Conservation (phyloP, 176 grass and related monocot species). For the Aegilops tauschii region DNA sequence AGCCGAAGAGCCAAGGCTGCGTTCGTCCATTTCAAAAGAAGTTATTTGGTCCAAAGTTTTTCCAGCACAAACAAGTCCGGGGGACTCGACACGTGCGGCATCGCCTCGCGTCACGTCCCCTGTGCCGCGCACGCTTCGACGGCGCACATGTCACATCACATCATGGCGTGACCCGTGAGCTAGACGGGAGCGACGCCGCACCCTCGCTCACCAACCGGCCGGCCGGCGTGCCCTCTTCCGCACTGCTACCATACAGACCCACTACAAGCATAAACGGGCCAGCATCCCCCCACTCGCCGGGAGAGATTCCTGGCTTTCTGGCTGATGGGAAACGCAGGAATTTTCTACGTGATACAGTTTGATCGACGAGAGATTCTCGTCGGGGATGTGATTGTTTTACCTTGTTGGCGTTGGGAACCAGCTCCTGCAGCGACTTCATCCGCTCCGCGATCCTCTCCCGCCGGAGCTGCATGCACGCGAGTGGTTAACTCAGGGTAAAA, state of each 20-base stretch:
- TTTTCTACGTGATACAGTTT: too few relatives aligned
- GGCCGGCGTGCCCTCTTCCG: conserved; percentile 8
- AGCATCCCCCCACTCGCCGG: background rate
- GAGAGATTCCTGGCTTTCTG: background rate
- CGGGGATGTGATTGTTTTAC: conserved; percentile 20
- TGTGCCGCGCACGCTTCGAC: background rate
- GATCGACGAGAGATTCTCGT: too few relatives aligned
- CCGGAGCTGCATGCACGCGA: conserved; percentile 54
- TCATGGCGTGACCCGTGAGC: background rate
- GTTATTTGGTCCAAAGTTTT: background rate
- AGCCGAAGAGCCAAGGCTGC: background rate
- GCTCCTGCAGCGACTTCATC: conserved; percentile 96
- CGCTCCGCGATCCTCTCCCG: conserved; percentile 96
- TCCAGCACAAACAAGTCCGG: background rate
- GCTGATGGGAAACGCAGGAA: too few relatives aligned
- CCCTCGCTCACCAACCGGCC: background rate
- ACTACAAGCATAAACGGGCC: background rate
- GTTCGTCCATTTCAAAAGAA: background rate
- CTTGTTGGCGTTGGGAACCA: conserved; percentile 96
- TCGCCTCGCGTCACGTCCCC: background rate
- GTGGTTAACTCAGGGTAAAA: too few relatives aligned
- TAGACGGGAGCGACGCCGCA: background rate
- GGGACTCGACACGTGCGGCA: background rate
- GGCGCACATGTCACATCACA: too few relatives aligned
- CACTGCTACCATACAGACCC: background rate